Conservation (phyloP, 1,284 basidiomycete species). For the Salmacisia buchloeana region DNA sequence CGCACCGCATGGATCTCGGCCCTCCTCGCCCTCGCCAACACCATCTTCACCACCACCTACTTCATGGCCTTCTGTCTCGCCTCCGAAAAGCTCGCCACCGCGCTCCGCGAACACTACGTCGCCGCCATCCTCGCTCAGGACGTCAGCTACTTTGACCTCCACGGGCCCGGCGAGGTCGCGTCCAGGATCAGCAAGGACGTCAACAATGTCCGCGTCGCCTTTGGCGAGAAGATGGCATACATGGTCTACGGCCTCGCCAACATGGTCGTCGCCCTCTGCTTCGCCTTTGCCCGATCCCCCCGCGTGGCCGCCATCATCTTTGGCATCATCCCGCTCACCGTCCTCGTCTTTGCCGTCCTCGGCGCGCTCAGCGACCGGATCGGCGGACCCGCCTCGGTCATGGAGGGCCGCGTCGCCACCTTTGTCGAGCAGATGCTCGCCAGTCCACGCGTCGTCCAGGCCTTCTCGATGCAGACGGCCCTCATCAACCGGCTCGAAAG, state of each 20-base stretch:
- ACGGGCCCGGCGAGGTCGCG: conserved; percentile 53
- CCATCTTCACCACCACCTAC: conserved; percentile 46
- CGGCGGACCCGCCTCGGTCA: conserved; percentile 35
- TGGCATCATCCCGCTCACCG: conserved; percentile 49
- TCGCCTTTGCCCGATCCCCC: conserved; percentile 51
- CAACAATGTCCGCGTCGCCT: conserved; percentile 48
- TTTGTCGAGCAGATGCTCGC: conserved; percentile 53
- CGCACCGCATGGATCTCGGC: conserved; percentile 49
- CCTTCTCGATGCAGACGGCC: conserved; percentile 50
- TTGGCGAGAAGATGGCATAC: conserved; percentile 53
- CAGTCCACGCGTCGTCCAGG: conserved; percentile 53
- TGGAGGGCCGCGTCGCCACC: conserved; percentile 51
- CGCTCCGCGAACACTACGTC: conserved; percentile 51
- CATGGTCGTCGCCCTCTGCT: conserved; percentile 47
- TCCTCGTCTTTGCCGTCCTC: conserved; percentile 42
- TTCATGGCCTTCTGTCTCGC: conserved; percentile 46
- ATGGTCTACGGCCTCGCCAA: conserved; percentile 47
- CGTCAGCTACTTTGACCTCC: conserved; percentile 52
- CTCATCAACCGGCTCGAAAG: conserved; percentile 48
- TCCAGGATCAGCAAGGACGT: conserved; percentile 52
- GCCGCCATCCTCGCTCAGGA: conserved; percentile 52
- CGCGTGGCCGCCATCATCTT: conserved; percentile 53
- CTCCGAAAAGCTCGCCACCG: conserved; percentile 43
- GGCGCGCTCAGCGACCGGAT: conserved; percentile 47
- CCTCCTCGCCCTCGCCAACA: conserved; percentile 43